Conservation (phyloP, 495 filamentous ascomycete genomes). For the Aspergillus affinis region DNA sequence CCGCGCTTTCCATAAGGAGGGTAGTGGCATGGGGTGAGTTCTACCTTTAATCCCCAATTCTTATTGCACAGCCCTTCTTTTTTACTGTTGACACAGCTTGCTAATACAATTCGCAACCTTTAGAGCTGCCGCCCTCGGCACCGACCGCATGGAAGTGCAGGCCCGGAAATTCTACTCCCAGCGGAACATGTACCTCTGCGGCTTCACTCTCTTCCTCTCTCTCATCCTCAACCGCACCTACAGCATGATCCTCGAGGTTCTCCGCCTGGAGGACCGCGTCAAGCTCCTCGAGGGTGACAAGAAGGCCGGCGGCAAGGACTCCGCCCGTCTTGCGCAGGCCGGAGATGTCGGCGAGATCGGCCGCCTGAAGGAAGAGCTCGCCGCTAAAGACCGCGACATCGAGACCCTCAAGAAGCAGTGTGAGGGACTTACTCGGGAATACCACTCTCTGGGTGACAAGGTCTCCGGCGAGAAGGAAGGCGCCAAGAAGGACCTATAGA, state of each 20-base stretch:
- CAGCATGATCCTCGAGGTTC: conserved; percentile 90
- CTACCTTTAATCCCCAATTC: not conserved
- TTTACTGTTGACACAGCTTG: conserved; percentile 5
- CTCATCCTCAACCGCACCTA: conserved; percentile 99
- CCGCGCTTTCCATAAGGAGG: conserved; percentile 54
- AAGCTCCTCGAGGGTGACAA: conserved; percentile 82
- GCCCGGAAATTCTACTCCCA: conserved; percentile 99
- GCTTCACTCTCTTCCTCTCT: conserved; percentile 98
- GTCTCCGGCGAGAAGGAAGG: conserved; percentile 56
- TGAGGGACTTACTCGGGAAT: conserved; percentile 74
- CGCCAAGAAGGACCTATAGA: conserved; percentile 70
- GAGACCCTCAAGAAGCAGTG: conserved; percentile 84
- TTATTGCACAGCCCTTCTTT: not conserved
- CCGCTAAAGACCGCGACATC: conserved; percentile 69
- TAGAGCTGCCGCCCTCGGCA: conserved; percentile 70
- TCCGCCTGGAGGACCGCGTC: conserved; percentile 90
- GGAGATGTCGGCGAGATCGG: conserved; percentile 75
- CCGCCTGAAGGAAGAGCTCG: conserved; percentile 67
- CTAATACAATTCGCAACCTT: conserved; percentile 26
- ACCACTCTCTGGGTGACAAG: conserved; percentile 76
- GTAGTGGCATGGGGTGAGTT: conserved; percentile 44
- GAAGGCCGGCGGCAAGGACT: conserved; percentile 69
- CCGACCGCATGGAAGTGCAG: conserved; percentile 96
- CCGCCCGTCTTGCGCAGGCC: conserved; percentile 59
- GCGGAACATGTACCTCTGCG: conserved; percentile 99